Evolutionary conservation across 371 early-diverging fungal species (phyloP).

Genomic region (Massospora cicadina): DNA sequence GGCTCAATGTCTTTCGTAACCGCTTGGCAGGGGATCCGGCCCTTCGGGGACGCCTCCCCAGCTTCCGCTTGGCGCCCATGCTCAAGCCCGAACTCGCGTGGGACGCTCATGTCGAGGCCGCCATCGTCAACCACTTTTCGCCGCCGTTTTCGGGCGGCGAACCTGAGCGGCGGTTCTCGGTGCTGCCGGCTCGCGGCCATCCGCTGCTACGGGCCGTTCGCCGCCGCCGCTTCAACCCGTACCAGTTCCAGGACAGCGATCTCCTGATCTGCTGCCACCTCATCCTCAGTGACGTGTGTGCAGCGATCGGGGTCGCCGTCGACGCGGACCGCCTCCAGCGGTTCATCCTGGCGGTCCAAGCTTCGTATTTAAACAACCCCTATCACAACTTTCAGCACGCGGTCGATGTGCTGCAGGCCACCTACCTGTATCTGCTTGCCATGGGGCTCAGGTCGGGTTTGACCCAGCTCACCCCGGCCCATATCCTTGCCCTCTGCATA

Average conservation of each 20-base stretch:
- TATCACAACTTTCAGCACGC: slow-evolving; percentile 78
- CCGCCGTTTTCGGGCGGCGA: not conserved
- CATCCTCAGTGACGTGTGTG: not conserved
- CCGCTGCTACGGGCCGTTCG: not conserved
- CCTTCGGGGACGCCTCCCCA: not conserved
- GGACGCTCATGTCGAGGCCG: not conserved
- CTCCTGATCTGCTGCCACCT: not conserved
- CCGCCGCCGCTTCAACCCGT: not conserved
- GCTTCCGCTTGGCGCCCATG: not conserved
- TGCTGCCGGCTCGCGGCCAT: not conserved
- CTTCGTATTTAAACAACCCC: slow-evolving; percentile 24
- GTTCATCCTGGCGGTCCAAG: not conserved
- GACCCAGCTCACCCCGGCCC: slow-evolving; percentile 30
- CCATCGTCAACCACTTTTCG: not conserved
- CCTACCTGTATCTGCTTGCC: slow-evolving; percentile 41
- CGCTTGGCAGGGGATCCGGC: not conserved
- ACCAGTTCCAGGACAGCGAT: not conserved
- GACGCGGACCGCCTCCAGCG: not conserved
- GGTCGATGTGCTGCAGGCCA: slow-evolving; percentile 67
- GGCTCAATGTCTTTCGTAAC: not conserved
- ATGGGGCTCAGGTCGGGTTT: slow-evolving; percentile 1
- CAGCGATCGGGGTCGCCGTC: not conserved
- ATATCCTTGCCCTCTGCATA: slow-evolving; percentile 49
- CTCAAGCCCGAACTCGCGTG: not conserved
- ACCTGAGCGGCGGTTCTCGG: not conserved